These are phyloP conservation scores for Candida sp. DNA, from an alignment of 1,139 yeast species.

Conservation along the genomic window DNA sequence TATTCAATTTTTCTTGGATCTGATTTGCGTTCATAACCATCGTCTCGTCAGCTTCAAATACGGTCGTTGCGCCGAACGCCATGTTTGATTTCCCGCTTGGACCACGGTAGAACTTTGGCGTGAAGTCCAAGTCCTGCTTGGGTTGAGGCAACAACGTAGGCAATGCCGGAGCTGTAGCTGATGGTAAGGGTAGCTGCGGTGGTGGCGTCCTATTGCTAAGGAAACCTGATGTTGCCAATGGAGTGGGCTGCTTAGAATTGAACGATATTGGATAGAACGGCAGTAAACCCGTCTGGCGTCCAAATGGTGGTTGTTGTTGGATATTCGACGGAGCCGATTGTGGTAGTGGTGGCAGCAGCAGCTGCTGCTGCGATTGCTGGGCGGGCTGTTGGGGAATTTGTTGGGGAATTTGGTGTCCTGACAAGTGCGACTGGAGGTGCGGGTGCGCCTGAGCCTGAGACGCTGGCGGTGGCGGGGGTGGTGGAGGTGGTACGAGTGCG, in stretches of 20 bases:
- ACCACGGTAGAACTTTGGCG: slow-evolving; percentile 8
- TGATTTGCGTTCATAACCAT: slow-evolving; percentile 8
- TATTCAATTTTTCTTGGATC: slow-evolving; percentile 1
- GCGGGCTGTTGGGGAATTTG: neutral
- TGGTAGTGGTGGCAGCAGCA: neutral
- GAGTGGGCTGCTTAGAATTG: neutral
- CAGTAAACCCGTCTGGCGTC: neutral
- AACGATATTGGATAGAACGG: neutral
- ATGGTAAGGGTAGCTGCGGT: slow-evolving; percentile 2
- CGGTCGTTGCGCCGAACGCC: slow-evolving; percentile 9
- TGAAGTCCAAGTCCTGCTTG: slow-evolving; percentile 7
- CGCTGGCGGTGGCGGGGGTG: too few relatives aligned
- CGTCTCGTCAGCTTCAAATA: slow-evolving; percentile 12
- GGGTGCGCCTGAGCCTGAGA: neutral
- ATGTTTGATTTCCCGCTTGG: slow-evolving; percentile 8
- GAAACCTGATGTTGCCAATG: neutral
- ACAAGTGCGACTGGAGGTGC: slow-evolving; percentile 1
- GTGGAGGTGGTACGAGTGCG: too few relatives aligned
- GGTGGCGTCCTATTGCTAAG: slow-evolving; percentile 4
- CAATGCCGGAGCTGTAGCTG: neutral
- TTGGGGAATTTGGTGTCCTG: neutral
- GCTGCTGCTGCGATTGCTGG: neutral
- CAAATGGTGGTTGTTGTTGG: neutral
- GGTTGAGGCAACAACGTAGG: slow-evolving; percentile 6
- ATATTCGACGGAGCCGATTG: neutral